Evolutionary conservation across 306 rosid genomes (phyloP).

Genomic region (Cicer pinnatifidum): DNA sequence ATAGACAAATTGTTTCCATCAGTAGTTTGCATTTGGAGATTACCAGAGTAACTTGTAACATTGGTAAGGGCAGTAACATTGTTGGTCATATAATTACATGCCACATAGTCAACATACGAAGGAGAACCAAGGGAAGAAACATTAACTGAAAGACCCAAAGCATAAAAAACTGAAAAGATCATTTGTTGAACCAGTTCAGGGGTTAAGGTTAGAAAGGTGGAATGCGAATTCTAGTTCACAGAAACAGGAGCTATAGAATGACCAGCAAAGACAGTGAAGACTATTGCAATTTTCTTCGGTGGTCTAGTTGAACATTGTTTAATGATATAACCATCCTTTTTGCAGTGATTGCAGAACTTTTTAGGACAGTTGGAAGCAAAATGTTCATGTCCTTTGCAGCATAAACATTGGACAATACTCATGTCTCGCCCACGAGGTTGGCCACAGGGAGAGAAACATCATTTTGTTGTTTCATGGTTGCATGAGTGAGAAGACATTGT

Average conservation of each 20-base stretch:
- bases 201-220: neutral
- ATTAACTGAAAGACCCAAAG: neutral
- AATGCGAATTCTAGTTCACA: neutral
- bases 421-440: too few relatives aligned
- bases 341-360: neutral
- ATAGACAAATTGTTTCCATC: too few relatives aligned
- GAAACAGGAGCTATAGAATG: neutral
- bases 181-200: slow-evolving; percentile 1
- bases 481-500: neutral
- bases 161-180: neutral
- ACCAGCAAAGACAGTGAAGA: neutral
- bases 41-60: too few relatives aligned
- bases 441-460: too few relatives aligned
- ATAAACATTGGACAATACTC: neutral
- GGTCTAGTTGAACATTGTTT: neutral
- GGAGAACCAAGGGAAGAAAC: too few relatives aligned
- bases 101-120: too few relatives aligned
- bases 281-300: neutral
- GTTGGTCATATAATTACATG: too few relatives aligned
- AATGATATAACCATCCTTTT: slow-evolving; percentile 5
- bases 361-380: neutral
- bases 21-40: too few relatives aligned
- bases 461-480: too few relatives aligned
- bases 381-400: slow-evolving; percentile 8
- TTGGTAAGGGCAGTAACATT: too few relatives aligned